A percentile compares a stretch with the other conserved stretches of the same genome.
Evolutionary conservation across 2,329 filamentous ascomycete genomes (phyloP).

Genomic region (Colletotrichum salicis): DNA sequence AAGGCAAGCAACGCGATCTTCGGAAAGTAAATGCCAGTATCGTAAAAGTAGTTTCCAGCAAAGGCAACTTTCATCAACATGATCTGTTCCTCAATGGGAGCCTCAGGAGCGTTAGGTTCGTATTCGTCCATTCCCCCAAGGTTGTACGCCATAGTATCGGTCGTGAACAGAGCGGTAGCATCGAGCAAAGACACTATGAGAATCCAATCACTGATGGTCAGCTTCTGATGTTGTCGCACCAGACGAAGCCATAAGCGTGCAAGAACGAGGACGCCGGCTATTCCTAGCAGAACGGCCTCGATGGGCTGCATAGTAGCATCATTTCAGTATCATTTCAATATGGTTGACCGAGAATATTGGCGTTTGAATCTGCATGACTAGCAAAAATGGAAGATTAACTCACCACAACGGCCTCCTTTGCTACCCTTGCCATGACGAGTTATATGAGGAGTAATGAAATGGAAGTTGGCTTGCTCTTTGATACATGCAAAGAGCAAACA

Average conservation of each 20-base stretch:
- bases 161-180: constrained; percentile 41
- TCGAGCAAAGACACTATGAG: constrained; percentile 41
- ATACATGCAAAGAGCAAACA: neutral
- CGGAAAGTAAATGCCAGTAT: constrained; percentile 44
- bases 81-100: constrained; percentile 35
- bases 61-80: constrained; percentile 42
- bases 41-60: constrained; percentile 46
- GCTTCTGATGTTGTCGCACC: constrained; percentile 38
- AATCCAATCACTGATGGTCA: constrained; percentile 45
- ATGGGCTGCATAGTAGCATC: constrained; percentile 38
- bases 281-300: constrained; percentile 40
- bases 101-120: constrained; percentile 34
- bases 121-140: constrained; percentile 42
- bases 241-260: constrained; percentile 41
- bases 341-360: constrained; percentile 13
- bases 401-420: constrained; percentile 34
- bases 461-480: neutral
- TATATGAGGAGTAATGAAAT: neutral
- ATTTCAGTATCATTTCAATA: neutral
- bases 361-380: neutral
- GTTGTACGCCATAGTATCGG: constrained; percentile 42
- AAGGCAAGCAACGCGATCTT: constrained; percentile 43
- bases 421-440: constrained; percentile 23
- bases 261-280: constrained; percentile 39
- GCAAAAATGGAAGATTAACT: constrained; percentile 4